These are phyloP conservation scores for Cynanchum wilfordii DNA, from an alignment of 257 asterid genomes.

Conservation along the genomic window DNA sequence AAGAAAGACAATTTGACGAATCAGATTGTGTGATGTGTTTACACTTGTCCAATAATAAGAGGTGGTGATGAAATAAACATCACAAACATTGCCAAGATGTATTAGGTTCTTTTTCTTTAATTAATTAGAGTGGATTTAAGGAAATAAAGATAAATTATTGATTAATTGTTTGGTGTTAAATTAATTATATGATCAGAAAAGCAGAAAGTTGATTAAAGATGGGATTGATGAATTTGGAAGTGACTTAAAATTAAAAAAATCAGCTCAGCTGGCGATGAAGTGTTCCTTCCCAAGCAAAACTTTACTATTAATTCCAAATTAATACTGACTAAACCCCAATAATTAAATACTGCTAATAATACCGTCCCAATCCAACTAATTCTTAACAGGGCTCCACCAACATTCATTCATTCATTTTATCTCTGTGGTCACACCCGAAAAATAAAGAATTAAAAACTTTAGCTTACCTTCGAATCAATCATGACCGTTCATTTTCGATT, in stretches of 20 bases:
- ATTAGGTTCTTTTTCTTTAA: too few relatives aligned
- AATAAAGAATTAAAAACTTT: too few relatives aligned
- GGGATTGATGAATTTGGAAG: background rate
- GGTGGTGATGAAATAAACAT: background rate
- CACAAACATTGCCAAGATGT: background rate
- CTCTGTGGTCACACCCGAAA: too few relatives aligned
- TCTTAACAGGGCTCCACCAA: background rate
- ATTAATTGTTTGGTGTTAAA: too few relatives aligned
- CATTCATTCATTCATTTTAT: too few relatives aligned
- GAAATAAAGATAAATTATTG: too few relatives aligned
- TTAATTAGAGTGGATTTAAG: too few relatives aligned
- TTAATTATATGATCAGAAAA: too few relatives aligned
- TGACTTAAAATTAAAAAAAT: background rate
- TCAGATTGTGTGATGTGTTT: background rate
- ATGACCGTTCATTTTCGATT: too few relatives aligned
- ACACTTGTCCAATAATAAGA: background rate
- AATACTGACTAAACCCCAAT: background rate
- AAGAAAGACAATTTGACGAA: background rate
- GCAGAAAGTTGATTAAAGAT: background rate
- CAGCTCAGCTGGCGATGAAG: background rate
- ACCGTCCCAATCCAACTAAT: background rate
- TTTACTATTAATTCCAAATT: too few relatives aligned
- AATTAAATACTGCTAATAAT: too few relatives aligned
- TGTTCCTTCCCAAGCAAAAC: background rate
- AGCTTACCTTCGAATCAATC: too few relatives aligned